Base-by-base conservation (phyloP, 1,284 basidiomycete species). In the Puccinia polysora region DNA sequence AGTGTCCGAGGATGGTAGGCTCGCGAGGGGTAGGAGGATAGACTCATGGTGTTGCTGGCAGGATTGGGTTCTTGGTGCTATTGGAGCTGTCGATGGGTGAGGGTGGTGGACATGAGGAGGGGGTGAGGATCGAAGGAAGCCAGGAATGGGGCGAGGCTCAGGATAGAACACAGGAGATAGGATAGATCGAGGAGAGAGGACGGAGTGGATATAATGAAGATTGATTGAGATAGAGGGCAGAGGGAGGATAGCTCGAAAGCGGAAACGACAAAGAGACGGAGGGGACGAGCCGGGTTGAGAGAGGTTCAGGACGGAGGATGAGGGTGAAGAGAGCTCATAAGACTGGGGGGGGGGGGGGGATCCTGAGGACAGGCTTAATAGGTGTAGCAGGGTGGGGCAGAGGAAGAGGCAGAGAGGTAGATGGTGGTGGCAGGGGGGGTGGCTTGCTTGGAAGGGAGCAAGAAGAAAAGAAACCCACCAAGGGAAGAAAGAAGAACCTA, bases 41-140 rank as follows among this genome's bases (percentile, higher is more conserved):
- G 67, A 59, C 36, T 49, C 67, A 69, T 69, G 25, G 53, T 28
- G n/a, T n/a, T n/a, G n/a, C n/a, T n/a, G n/a, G n/a, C n/a, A n/a
- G n/a, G n/a, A n/a, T n/a, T n/a, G 49, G 55, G 32, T 30, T 55
- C 38, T 23, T 40, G 67, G 25, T 69, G 43, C 47, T 34, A 56
- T 30, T 40, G 56, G 6, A 60, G 30, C 40, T 69, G 67, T 36
- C 56, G 56, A 38, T 69, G 67, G 56, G 67, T 56, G 18, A 69
- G 55, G 53, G 67, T 69, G 34, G 67, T 69, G 34, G 67, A 63
- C 60, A 43, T 43, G 40, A 10, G 40, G n/a, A 10, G 40, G n/a
- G 25, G 25, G 28, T 28, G 53, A 30, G 6, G 18, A 32, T 56
- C 28, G 18, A 56, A 56, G 30, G 53, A 56, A 30, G 25, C 32